Percentiles rank a stretch among this genome's conserved stretches.
Evolutionary conservation across 768 basidiomycete genomes (phyloP).

Genomic region (Lactifluus rugatus): DNA sequence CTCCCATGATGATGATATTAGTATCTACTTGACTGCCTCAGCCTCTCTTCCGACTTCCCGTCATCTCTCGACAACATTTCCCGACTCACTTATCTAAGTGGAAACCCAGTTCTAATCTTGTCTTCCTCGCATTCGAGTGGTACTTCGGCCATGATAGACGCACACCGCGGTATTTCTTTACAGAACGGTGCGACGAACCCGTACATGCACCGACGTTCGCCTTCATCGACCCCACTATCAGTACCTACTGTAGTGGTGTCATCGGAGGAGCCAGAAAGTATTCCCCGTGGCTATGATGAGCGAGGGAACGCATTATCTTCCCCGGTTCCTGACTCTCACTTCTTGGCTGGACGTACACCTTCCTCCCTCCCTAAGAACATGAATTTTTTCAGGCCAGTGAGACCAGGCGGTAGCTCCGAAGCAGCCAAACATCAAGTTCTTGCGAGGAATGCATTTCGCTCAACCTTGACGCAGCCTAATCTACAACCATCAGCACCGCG

Average conservation of each 20-base stretch:
- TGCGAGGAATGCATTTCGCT: conserved; percentile 45
- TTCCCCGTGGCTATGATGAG: not conserved
- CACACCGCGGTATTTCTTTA: not conserved
- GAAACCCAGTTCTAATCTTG: not conserved
- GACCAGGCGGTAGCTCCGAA: conserved; percentile 34
- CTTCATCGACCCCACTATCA: conserved; percentile 14
- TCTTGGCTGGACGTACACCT: conserved; percentile 30
- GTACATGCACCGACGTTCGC: conserved; percentile 14
- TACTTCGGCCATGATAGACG: not conserved
- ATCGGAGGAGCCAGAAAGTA: conserved; percentile 25
- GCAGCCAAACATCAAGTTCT: conserved; percentile 38
- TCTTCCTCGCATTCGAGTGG: not conserved
- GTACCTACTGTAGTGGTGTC: conserved; percentile 53
- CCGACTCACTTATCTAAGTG: not conserved
- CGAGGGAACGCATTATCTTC: conserved; percentile 20
- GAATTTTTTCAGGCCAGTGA: conserved; percentile 60
- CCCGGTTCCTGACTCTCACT: conserved; percentile 15
- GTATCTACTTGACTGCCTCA: conserved; percentile 33
- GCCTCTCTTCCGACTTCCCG: conserved; percentile 30
- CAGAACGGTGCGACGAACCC: conserved; percentile 16
- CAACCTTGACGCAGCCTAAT: not conserved
- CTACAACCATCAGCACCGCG: too few species aligned
- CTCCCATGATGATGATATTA: conserved; percentile 21
- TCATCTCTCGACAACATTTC: not conserved
- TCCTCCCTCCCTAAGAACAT: conserved; percentile 35